phyloP scores from a whole-genome alignment of 106 monocot genomes.

The Apostasia ramifera region DNA sequence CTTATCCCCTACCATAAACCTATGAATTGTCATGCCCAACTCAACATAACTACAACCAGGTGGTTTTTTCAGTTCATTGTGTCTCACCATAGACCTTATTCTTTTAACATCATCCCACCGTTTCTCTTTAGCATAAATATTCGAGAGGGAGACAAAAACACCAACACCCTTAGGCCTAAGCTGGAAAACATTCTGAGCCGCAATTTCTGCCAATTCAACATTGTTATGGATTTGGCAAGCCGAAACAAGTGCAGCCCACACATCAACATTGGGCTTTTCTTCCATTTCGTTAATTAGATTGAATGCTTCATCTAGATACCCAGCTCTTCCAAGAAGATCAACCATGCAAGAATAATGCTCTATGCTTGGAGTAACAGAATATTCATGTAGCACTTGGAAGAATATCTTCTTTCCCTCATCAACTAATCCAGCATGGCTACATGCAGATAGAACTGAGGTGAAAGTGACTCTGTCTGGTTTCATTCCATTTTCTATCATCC shows the following conservation, averaged over 20 bases:
- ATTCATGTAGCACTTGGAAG: slow-evolving; percentile 17
- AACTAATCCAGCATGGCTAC: slow-evolving; percentile 40
- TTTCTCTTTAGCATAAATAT: slow-evolving; percentile 35
- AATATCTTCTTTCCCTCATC: slow-evolving; percentile 31
- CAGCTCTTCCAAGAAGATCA: slow-evolving; percentile 39
- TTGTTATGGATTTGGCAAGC: slow-evolving; percentile 37
- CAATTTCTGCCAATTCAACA: slow-evolving; percentile 36
- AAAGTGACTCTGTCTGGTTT: slow-evolving; percentile 32
- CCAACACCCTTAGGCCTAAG: slow-evolving; percentile 26
- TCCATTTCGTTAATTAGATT: slow-evolving; percentile 30
- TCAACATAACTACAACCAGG: slow-evolving; percentile 39
- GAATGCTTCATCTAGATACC: slow-evolving; percentile 35
- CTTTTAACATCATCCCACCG: slow-evolving; percentile 43
- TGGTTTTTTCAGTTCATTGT: slow-evolving; percentile 40
- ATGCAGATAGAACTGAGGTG: slow-evolving; percentile 46
- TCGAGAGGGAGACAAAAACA: slow-evolving; percentile 31
- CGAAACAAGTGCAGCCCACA: slow-evolving; percentile 47
- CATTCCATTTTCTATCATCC: slow-evolving; percentile 26
- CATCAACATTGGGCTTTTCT: slow-evolving; percentile 33
- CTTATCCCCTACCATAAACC: slow-evolving; percentile 45
- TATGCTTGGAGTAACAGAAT: slow-evolving; percentile 11
- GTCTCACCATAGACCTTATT: slow-evolving; percentile 25
- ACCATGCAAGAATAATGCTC: slow-evolving; percentile 42
- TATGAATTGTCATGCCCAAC: slow-evolving; percentile 22
- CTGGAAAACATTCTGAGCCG: slow-evolving; percentile 19